Conservation (phyloP, 139 green algal species). For the Chlamydomonas schloesseri region DNA sequence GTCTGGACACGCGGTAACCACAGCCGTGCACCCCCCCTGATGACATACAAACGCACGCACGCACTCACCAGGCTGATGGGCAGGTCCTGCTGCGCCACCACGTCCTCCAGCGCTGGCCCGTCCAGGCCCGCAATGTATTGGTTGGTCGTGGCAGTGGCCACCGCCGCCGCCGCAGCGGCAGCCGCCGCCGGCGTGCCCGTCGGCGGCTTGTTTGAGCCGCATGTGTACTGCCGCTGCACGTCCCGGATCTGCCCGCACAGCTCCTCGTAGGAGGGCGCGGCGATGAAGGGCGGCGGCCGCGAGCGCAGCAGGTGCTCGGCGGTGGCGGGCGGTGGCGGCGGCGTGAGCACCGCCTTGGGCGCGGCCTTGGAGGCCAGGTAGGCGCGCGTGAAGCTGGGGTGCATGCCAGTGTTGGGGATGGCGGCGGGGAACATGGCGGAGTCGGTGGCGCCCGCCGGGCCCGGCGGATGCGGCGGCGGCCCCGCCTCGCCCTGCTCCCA, state of each 20-base stretch:
- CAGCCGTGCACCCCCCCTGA: no score
- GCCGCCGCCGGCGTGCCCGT: not conserved
- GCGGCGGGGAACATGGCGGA: not conserved
- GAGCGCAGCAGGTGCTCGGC: constrained; percentile 52
- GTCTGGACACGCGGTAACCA: no score
- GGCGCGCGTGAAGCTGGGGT: constrained; percentile 36
- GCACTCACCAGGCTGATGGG: constrained; percentile 50
- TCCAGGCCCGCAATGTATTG: constrained; percentile 61
- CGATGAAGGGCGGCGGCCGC: constrained; percentile 44
- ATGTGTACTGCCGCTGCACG: constrained; percentile 66
- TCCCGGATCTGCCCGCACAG: constrained; percentile 59
- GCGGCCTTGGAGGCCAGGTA: constrained; percentile 30
- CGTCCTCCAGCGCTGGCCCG: constrained; percentile 53
- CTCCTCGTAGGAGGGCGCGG: constrained; percentile 43
- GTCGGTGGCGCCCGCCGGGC: not conserved
- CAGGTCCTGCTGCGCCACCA: constrained; percentile 52
- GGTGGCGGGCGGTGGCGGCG: constrained; percentile 47
- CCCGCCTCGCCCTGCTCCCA: not conserved
- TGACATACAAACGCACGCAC: no score
- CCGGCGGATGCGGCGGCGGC: not conserved
- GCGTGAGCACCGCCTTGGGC: constrained; percentile 34
- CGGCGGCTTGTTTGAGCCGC: not conserved
- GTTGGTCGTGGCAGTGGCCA: not conserved
- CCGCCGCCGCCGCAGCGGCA: not conserved
- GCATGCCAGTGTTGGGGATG: constrained; percentile 34